Evolutionary conservation across 345 rosid genomes (phyloP).

Genomic region (Aquilaria malaccensis): DNA sequence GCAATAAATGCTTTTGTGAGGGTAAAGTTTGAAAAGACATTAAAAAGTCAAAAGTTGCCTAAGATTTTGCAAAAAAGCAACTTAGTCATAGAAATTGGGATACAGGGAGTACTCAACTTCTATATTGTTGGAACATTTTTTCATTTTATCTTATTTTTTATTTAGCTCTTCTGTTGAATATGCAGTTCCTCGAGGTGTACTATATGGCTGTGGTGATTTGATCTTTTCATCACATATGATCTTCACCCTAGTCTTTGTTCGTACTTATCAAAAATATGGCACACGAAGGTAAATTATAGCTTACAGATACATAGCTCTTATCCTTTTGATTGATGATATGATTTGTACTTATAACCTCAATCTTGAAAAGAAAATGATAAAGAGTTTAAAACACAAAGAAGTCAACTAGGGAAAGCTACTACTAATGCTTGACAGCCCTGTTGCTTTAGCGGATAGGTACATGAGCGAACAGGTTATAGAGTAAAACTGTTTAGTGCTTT

Average conservation of each 20-base stretch:
- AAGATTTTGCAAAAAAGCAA: not conserved
- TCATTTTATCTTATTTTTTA: conserved; percentile 4
- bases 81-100: not conserved
- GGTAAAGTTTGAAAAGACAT: not conserved
- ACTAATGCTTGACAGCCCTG: too few species aligned
- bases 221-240: conserved; percentile 99
- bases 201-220: conserved; percentile 96
- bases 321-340: too few species aligned
- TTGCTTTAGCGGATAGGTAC: too few species aligned
- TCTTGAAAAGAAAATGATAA: too few species aligned
- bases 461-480: too few species aligned
- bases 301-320: not conserved
- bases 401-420: too few species aligned
- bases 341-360: too few species aligned
- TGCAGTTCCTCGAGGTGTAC: conserved; percentile 90
- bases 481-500: too few species aligned
- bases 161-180: conserved; percentile 22
- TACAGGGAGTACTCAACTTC: too few species aligned
- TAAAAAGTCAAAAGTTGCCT: too few species aligned
- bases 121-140: not conserved
- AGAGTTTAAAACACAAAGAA: too few species aligned
- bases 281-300: conserved; percentile 55
- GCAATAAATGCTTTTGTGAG: too few species aligned
- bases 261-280: conserved; percentile 93
- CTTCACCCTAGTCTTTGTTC: conserved; percentile 89